Evolutionary conservation across 768 basidiomycete species (phyloP).

Genomic region (Leccinum broughii): DNA sequence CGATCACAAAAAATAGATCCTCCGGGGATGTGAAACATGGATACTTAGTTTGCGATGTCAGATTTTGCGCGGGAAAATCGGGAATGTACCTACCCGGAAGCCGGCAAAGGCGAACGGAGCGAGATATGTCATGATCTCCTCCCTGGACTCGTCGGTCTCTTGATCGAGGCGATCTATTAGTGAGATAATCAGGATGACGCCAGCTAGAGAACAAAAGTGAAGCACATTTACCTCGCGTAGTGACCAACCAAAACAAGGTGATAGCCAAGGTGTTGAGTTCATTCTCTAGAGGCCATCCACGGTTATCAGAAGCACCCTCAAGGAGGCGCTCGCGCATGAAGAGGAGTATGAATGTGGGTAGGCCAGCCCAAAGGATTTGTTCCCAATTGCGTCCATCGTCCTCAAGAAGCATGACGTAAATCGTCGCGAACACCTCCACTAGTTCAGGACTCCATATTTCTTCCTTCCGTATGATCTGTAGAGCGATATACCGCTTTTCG

Average conservation of each 20-base stretch:
- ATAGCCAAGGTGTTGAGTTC: conserved; percentile 47
- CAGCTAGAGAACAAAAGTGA: background rate
- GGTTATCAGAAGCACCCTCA: conserved; percentile 37
- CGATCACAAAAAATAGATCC: conserved; percentile 27
- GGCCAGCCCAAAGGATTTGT: conserved; percentile 46
- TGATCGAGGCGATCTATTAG: conserved; percentile 23
- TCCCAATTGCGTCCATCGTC: conserved; percentile 49
- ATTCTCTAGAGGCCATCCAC: conserved; percentile 52
- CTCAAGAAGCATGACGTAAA: conserved; percentile 61
- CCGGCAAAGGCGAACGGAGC: conserved; percentile 50
- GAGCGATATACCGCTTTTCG: conserved; percentile 42
- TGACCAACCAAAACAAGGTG: conserved; percentile 48
- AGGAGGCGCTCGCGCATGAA: conserved; percentile 44
- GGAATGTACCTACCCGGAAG: conserved; percentile 43
- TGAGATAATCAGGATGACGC: background rate
- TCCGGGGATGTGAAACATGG: conserved; percentile 45
- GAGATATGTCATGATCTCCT: conserved; percentile 38
- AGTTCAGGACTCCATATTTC: conserved; percentile 38
- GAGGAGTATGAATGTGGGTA: conserved; percentile 40
- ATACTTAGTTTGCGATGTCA: conserved; percentile 22
- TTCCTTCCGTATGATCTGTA: conserved; percentile 45
- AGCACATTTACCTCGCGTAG: conserved; percentile 29
- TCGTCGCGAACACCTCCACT: conserved; percentile 49
- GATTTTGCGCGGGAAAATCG: background rate
- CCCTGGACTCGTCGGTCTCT: conserved; percentile 36